Conservation (phyloP, 2,329 filamentous ascomycete species). For the Aspergillus proliferans region DNA sequence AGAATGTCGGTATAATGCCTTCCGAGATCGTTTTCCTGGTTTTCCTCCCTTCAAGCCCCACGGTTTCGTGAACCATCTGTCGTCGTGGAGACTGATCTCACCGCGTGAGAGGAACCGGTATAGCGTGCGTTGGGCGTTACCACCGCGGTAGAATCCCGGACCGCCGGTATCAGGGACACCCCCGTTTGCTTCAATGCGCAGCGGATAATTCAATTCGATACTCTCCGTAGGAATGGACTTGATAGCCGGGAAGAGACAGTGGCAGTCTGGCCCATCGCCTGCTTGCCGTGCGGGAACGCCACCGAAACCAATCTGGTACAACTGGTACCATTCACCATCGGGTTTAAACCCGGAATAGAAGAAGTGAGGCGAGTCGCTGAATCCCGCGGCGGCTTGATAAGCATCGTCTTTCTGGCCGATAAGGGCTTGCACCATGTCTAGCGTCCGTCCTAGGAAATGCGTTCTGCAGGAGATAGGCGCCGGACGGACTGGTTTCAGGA, state of each 20-base stretch:
- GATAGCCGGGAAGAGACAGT: conserved; percentile 47
- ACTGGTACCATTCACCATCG: conserved; percentile 44
- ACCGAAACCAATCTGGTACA: conserved; percentile 48
- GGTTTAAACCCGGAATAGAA: conserved; percentile 48
- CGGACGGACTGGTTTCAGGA: conserved; percentile 43
- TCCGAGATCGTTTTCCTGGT: conserved; percentile 40
- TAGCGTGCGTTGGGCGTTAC: conserved; percentile 44
- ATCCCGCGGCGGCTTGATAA: conserved; percentile 46
- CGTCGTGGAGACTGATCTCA: conserved; percentile 45
- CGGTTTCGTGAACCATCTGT: conserved; percentile 46
- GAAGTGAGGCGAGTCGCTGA: conserved; percentile 47
- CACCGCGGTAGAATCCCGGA: conserved; percentile 43
- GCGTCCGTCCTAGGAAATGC: conserved; percentile 42
- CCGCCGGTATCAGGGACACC: conserved; percentile 45
- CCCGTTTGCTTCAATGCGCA: conserved; percentile 45
- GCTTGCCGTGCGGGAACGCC: conserved; percentile 44
- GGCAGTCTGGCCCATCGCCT: conserved; percentile 46
- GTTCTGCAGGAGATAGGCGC: conserved; percentile 45
- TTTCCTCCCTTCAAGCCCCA: conserved; percentile 45
- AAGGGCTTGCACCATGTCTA: conserved; percentile 47
- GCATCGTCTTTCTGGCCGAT: conserved; percentile 43
- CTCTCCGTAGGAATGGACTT: conserved; percentile 47
- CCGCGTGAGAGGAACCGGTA: conserved; percentile 44
- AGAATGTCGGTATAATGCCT: conserved; percentile 36
- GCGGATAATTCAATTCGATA: conserved; percentile 44